Evolutionary conservation across 352 stramenopile genomes (phyloP), one percentile per base, ranked within the genome.

Genomic region (Globisporangium uncinulatum): DNA sequence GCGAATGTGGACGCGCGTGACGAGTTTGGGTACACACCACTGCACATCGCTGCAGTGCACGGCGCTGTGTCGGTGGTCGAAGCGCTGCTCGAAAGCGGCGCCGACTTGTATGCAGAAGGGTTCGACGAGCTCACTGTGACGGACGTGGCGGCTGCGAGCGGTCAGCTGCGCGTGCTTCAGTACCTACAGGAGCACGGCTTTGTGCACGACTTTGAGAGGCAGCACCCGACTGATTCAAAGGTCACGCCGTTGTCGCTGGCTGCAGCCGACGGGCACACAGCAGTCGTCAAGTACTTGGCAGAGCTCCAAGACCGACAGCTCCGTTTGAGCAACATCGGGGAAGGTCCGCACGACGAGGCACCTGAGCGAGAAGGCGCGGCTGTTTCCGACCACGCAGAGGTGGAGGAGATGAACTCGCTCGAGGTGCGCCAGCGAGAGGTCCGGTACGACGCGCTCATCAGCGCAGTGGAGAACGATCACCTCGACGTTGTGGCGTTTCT

Each of bases 41-140:
- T 75, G 19, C 61, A 70, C 41, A 57, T 65, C n/a, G 68, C 68
- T 0, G 57, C 59, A 6, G 56, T 66, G 6, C 55, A 70, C 29
- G 64, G 68, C 20, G 45, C 57, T 10, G 37, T 65, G 13, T 51
- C 49, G 4, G 57, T 54, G 10, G 47, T 62, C 2, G 56, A 63
- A 42, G 45, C 56, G n/a, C 42, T 75, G 20, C n/a, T 73, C 10
- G 42, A 64, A 32, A 50, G 56, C 17, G 64, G 68, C 45, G 68
- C 64, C 0, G 41, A 70, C 11, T 7, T 75, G 32, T 50, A 61
- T 11, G n/a, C 46, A 0, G 52, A 65, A 32, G 31, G 36, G 0
- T 43, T 65, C 24, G 48, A 44, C 36, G 20, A 42, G 31, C 29
- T 63, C 15, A 63, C 57, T 1, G 57, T 57, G 31, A 63, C 57